These are phyloP conservation scores for Pichia sp. DNA, from an alignment of 1,139 yeast species.

Conservation along the genomic window DNA sequence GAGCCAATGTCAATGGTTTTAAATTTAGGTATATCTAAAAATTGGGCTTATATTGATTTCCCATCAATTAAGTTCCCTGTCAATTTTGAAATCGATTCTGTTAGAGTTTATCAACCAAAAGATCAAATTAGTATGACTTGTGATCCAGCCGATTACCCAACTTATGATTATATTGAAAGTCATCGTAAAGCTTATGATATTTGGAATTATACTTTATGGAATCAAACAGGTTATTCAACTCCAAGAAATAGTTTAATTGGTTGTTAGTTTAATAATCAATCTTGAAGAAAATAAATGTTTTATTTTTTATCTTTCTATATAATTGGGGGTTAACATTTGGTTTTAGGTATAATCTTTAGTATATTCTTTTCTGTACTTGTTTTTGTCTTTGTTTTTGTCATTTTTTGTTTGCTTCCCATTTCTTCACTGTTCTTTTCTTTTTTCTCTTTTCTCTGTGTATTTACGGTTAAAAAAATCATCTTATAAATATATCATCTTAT, in stretches of 20 bases:
- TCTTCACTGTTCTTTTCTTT: not conserved
- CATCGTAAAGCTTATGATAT: constrained; percentile 45
- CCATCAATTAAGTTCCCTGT: constrained; percentile 46
- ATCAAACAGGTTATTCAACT: constrained; percentile 31
- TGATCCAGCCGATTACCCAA: constrained; percentile 52
- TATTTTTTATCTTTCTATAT: not conserved
- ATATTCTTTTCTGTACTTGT: not conserved
- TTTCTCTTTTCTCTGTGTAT: not conserved
- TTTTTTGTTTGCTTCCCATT: not conserved
- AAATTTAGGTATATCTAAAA: constrained; percentile 54
- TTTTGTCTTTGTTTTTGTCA: not conserved
- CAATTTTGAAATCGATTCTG: constrained; percentile 45
- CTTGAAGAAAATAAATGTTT: not conserved
- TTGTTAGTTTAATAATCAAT: constrained; percentile 10
- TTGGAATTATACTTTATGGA: constrained; percentile 41
- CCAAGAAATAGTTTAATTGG: constrained; percentile 32
- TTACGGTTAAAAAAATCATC: not conserved
- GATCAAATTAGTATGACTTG: constrained; percentile 41
- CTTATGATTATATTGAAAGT: constrained; percentile 45
- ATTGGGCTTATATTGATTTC: constrained; percentile 63
- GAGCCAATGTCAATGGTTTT: constrained; percentile 59
- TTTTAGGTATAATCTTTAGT: not conserved
- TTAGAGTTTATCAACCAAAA: constrained; percentile 56
- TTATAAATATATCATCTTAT: too few relatives aligned
- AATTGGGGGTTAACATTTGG: not conserved